Conservation (phyloP, 2,329 filamentous ascomycete genomes). For the Grosmannia serpens region DNA sequence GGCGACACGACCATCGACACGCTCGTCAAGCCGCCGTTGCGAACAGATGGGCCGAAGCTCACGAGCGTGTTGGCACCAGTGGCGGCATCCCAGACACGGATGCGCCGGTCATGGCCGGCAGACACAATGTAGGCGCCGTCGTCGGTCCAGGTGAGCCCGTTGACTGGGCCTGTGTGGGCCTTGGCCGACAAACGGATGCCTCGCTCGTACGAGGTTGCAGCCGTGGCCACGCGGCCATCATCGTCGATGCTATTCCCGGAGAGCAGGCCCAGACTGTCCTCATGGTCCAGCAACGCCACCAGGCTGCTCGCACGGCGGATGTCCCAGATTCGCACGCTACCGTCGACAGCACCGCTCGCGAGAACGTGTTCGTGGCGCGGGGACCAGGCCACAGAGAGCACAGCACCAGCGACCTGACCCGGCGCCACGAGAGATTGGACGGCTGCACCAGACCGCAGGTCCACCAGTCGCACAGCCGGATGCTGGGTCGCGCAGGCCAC, state of each 20-base stretch:
- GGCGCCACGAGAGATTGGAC: slow-evolving; percentile 62
- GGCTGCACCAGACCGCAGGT: slow-evolving; percentile 69
- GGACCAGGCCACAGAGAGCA: slow-evolving; percentile 68
- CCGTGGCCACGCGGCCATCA: background rate
- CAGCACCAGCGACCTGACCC: slow-evolving; percentile 40
- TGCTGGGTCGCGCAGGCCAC: slow-evolving; percentile 85
- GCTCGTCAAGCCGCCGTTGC: slow-evolving; percentile 56
- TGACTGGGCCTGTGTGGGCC: slow-evolving; percentile 74
- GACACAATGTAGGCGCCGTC: slow-evolving; percentile 68
- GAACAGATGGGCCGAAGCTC: slow-evolving; percentile 73
- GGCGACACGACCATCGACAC: slow-evolving; percentile 54
- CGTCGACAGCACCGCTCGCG: slow-evolving; percentile 75
- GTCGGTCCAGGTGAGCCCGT: slow-evolving; percentile 75
- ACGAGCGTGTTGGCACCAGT: slow-evolving; percentile 79
- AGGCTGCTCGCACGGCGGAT: slow-evolving; percentile 66
- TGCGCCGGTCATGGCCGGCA: slow-evolving; percentile 69
- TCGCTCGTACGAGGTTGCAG: slow-evolving; percentile 7
- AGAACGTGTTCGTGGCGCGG: slow-evolving; percentile 69
- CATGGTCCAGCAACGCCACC: slow-evolving; percentile 69
- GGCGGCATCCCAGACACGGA: slow-evolving; percentile 76
- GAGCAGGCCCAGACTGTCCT: slow-evolving; percentile 63
- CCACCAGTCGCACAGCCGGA: slow-evolving; percentile 71
- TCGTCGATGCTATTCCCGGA: slow-evolving; percentile 15
- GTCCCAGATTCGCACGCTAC: slow-evolving; percentile 77
- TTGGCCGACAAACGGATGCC: slow-evolving; percentile 37